Base-by-base conservation (phyloP, 345 rosid species). In the Fremontodendron californicum region DNA sequence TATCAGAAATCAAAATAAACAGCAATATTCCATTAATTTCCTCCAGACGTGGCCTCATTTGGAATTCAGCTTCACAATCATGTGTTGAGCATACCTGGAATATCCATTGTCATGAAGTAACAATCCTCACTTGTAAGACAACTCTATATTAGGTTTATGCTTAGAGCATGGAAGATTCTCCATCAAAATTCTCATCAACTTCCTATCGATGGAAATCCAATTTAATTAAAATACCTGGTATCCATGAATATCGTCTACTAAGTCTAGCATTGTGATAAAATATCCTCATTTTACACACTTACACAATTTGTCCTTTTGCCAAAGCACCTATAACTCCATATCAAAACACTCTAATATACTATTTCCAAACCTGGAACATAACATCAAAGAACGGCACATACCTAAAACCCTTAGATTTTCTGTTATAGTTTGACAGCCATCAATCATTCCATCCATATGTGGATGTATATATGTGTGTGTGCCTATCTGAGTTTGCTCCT, bases 1-100 rank as follows among this genome's bases (percentile, higher is more conserved):
- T 45, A 61, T 27, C 10, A 45, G 67, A 75, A 75, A 19, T 25
- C 42, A 74, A 25, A 57, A 75, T 46, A 48, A 64, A 52, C 27
- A 21, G 46, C 10, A 52, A 1, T 73, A 54, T 13, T 37, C 64
- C 75, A 73, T 21, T 37, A 33, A 21, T 51, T 52, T 54, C 16
- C 35, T 55, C 65, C 15, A 39, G 15, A 37, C 18, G 52, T 18
- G 35, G 16, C 49, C 49, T n/a, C 19, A 35, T 33, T 21, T n/a
- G 46, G 48, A 31, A 48, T 35, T 71, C 60, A 27, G 29, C 16
- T 48, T 48, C 11, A 29, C 37, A 71, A 70, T 29, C 74, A 49
- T 9, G 37, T 4, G 39, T 33, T 33, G 40, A 71, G 61, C 25
- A 45, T 69, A 46, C 60, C 7, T 31, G 42, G 27, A 18, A 49